Evolutionary conservation across 2,329 filamentous ascomycete species (phyloP).

Genomic region (Exserohilum turcica): DNA sequence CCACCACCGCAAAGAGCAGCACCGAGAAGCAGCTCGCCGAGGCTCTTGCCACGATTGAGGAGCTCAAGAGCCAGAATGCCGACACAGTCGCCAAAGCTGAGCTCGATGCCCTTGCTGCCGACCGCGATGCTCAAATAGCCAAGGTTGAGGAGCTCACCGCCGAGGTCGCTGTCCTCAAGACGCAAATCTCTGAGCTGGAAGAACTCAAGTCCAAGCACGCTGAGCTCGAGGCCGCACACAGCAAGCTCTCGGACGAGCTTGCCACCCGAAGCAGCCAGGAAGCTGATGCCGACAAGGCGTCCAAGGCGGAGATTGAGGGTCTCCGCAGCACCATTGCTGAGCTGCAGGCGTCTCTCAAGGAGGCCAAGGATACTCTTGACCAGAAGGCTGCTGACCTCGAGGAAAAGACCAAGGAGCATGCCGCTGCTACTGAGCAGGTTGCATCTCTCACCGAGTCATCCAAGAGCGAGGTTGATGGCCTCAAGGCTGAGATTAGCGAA

Average conservation of each 20-base stretch:
- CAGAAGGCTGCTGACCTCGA: conserved; percentile 29
- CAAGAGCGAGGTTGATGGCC: conserved; percentile 28
- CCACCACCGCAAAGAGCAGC: conserved; percentile 16
- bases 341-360: conserved; percentile 31
- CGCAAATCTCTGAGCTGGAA: conserved; percentile 30
- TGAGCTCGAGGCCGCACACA: conserved; percentile 25
- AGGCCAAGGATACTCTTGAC: conserved; percentile 24
- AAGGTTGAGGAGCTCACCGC: conserved; percentile 31
- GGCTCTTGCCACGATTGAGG: conserved; percentile 27
- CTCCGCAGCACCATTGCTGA: conserved; percentile 34
- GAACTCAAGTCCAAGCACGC: conserved; percentile 22
- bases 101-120: conserved; percentile 31
- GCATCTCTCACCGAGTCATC: conserved; percentile 23
- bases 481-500: conserved; percentile 32
- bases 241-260: conserved; percentile 19
- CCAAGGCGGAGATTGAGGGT: conserved; percentile 28
- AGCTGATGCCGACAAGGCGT: conserved; percentile 24
- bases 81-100: conserved; percentile 31
- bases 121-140: conserved; percentile 29
- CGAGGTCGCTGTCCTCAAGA: conserved; percentile 29
- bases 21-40: conserved; percentile 29
- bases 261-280: conserved; percentile 25
- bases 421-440: conserved; percentile 19
- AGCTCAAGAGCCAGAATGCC: conserved; percentile 23
- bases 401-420: conserved; percentile 24